Percentiles rank a stretch among this genome's conserved stretches.
Conservation (phyloP, 1,284 basidiomycete genomes). For the Fomitopsis palustris region DNA sequence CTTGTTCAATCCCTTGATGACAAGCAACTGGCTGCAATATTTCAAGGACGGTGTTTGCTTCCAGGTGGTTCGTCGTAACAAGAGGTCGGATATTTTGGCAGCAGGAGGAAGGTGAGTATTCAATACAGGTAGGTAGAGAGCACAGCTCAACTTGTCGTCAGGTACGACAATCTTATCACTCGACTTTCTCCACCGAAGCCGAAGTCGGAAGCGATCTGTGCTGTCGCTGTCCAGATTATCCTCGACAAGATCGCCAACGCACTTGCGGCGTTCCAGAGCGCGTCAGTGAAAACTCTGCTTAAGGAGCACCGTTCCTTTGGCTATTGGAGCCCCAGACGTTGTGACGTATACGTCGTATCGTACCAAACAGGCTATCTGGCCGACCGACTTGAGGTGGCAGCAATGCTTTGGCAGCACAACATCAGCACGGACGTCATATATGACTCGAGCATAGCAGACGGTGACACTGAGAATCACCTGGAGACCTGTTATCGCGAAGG, state of each 20-base stretch:
- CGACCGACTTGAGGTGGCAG: slow-evolving; percentile 75
- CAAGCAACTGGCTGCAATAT: slow-evolving; percentile 54
- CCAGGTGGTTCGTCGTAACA: slow-evolving; percentile 68
- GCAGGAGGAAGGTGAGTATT: slow-evolving; percentile 69
- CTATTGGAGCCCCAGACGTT: slow-evolving; percentile 82
- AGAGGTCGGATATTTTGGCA: slow-evolving; percentile 71
- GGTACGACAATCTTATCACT: slow-evolving; percentile 74
- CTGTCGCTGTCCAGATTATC: slow-evolving; percentile 74
- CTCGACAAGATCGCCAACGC: slow-evolving; percentile 77
- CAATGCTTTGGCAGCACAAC: slow-evolving; percentile 75
- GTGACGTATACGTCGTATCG: slow-evolving; percentile 82
- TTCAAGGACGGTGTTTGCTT: slow-evolving; percentile 77
- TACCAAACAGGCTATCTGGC: slow-evolving; percentile 74
- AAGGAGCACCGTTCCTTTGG: slow-evolving; percentile 84
- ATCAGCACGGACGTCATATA: slow-evolving; percentile 90
- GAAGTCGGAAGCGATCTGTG: slow-evolving; percentile 53
- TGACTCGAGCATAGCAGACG: slow-evolving; percentile 59
- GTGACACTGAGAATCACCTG: slow-evolving; percentile 59
- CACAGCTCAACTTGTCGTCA: slow-evolving; percentile 26
- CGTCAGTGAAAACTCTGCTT: slow-evolving; percentile 63
- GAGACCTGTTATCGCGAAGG: slow-evolving; percentile 72
- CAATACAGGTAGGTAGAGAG: neutral
- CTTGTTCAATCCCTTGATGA: slow-evolving; percentile 70
- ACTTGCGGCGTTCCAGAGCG: slow-evolving; percentile 70
- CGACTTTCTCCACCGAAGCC: slow-evolving; percentile 57